A percentile compares a stretch with the other conserved stretches of the same genome.
These are phyloP conservation scores for Mycena amicta DNA, from an alignment of 768 basidiomycete genomes.

Conservation along the genomic window DNA sequence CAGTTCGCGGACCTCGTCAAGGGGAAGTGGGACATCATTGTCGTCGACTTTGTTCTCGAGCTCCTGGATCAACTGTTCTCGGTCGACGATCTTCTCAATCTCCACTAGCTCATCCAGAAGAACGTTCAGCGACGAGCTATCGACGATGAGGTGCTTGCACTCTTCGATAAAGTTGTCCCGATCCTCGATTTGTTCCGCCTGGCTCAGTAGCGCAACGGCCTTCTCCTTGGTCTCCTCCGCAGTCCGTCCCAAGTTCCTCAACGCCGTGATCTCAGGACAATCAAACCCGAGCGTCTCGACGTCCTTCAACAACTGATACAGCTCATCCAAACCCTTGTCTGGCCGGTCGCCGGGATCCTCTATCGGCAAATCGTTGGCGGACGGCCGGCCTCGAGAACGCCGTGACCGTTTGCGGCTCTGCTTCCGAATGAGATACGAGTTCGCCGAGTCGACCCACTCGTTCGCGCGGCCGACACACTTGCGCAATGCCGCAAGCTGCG, in stretches of 20 bases:
- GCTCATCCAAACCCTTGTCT: constrained; percentile 70
- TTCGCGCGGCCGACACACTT: constrained; percentile 81
- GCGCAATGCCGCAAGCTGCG: constrained; percentile 70
- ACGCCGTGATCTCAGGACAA: constrained; percentile 66
- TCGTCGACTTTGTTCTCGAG: constrained; percentile 77
- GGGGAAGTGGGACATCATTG: constrained; percentile 51
- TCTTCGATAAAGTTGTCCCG: constrained; percentile 63
- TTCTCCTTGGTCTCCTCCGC: constrained; percentile 66
- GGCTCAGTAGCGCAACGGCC: constrained; percentile 54
- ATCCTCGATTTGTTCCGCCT: constrained; percentile 43
- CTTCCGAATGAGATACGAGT: constrained; percentile 76
- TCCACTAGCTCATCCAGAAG: constrained; percentile 76
- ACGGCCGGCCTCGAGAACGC: constrained; percentile 58
- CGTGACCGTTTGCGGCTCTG: constrained; percentile 78
- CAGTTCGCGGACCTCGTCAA: constrained; percentile 77
- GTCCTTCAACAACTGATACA: constrained; percentile 69
- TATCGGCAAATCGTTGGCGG: constrained; percentile 41
- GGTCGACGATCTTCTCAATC: constrained; percentile 79
- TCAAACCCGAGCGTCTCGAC: constrained; percentile 86
- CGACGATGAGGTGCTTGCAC: constrained; percentile 69
- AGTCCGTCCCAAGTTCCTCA: constrained; percentile 57
- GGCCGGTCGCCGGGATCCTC: constrained; percentile 69
- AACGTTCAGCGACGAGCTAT: constrained; percentile 81
- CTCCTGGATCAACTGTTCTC: constrained; percentile 76
- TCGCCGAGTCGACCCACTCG: constrained; percentile 87